Evolutionary conservation across 257 asterid species (phyloP).

Genomic region (Prunella vulgaris): DNA sequence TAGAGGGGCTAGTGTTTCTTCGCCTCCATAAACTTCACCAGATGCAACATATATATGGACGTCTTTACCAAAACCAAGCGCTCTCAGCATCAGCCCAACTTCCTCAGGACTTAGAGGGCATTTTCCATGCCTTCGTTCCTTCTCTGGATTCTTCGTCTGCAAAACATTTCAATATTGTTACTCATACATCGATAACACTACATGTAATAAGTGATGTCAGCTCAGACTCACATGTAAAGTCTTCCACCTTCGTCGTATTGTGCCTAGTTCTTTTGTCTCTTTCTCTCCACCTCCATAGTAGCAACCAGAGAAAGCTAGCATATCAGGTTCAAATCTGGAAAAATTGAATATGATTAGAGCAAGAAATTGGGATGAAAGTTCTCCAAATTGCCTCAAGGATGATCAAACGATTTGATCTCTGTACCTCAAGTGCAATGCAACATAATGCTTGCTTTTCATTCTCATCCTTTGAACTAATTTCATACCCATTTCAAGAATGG

Average conservation of each 20-base stretch:
- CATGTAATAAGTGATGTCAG: not conserved
- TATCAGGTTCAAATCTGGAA: slow-evolving; percentile 74
- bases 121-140: slow-evolving; percentile 63
- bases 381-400: not conserved
- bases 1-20: slow-evolving; percentile 57
- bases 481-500: slow-evolving; percentile 59
- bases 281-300: slow-evolving; percentile 67
- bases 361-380: not conserved
- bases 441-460: slow-evolving; percentile 48
- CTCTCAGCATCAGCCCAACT: slow-evolving; percentile 76
- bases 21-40: slow-evolving; percentile 74
- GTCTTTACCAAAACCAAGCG: slow-evolving; percentile 59
- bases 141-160: slow-evolving; percentile 57
- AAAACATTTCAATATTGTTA: slow-evolving; percentile 12
- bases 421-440: slow-evolving; percentile 74
- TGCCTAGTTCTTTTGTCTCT: slow-evolving; percentile 46
- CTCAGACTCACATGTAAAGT: slow-evolving; percentile 49
- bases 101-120: slow-evolving; percentile 75
- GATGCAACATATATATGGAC: slow-evolving; percentile 78
- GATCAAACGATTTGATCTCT: not conserved
- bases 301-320: slow-evolving; percentile 87
- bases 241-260: slow-evolving; percentile 67
- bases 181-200: not conserved
- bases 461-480: slow-evolving; percentile 58
- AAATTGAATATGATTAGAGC: slow-evolving; percentile 1